These are phyloP conservation scores for Orbilia oligospora DNA, from an alignment of 2,329 filamentous ascomycete species.

Conservation along the genomic window DNA sequence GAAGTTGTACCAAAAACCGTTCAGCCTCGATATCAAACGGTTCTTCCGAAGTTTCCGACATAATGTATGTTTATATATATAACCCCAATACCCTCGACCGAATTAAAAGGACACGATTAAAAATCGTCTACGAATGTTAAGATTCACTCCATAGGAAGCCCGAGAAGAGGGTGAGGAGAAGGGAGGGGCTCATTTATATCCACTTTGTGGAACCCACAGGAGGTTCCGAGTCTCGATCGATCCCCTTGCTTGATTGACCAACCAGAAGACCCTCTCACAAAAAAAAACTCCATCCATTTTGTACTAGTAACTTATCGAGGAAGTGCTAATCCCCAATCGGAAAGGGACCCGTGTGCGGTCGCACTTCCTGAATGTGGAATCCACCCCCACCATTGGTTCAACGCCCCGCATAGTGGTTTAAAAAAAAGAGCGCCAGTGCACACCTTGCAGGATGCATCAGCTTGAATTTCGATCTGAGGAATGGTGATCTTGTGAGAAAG, in stretches of 20 bases:
- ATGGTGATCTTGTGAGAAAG: neutral
- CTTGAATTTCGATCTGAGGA: conserved; percentile 3
- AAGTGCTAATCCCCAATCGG: conserved; percentile 22
- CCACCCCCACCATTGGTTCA: conserved; percentile 16
- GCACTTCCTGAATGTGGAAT: conserved; percentile 33
- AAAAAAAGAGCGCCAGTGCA: neutral
- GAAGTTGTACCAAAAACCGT: conserved; percentile 48
- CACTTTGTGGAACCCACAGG: conserved; percentile 18
- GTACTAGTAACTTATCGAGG: neutral
- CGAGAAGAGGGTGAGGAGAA: too few species aligned
- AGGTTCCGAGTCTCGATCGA: conserved; percentile 20
- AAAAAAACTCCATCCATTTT: neutral
- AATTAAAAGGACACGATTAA: too few species aligned
- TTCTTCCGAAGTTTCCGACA: conserved; percentile 21
- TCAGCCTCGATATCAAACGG: conserved; percentile 48
- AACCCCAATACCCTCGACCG: neutral
- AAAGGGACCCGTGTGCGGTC: conserved; percentile 25
- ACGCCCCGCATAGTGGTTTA: neutral
- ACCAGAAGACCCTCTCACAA: neutral
- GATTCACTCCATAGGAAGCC: too few species aligned
- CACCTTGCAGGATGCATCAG: conserved; percentile 10
- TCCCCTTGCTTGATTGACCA: conserved; percentile 27
- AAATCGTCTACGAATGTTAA: too few species aligned
- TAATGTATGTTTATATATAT: neutral
- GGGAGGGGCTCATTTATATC: neutral